Conservation (phyloP, 345 rosid species). For the Euphorbia lathyris region DNA sequence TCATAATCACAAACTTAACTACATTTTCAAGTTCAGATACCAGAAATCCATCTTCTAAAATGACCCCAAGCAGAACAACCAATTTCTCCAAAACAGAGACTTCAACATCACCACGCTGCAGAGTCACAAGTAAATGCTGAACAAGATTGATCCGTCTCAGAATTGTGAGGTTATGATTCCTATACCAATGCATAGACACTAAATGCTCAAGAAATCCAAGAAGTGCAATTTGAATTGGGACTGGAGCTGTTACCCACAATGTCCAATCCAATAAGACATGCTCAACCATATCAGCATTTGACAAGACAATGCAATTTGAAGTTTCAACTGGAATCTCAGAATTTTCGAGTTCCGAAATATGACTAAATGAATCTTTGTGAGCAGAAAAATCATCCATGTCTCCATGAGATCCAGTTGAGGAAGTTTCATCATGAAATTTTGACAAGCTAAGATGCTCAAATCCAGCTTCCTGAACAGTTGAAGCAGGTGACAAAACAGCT, state of each 20-base stretch:
- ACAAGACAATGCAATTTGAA: slow-evolving; percentile 94
- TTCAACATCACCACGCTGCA: slow-evolving; percentile 99
- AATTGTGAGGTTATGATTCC: slow-evolving; percentile 95
- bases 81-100: slow-evolving; percentile 93
- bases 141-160: slow-evolving; percentile 94
- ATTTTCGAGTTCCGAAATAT: slow-evolving; percentile 90
- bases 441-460: slow-evolving; percentile 77
- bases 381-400: slow-evolving; percentile 95
- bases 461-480: slow-evolving; percentile 57
- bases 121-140: slow-evolving; percentile 89
- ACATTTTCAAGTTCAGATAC: slow-evolving; percentile 95
- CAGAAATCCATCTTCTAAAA: slow-evolving; percentile 96
- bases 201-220: slow-evolving; percentile 96
- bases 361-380: slow-evolving; percentile 85
- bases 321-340: slow-evolving; percentile 76
- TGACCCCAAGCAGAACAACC: slow-evolving; percentile 95
- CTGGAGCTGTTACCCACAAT: slow-evolving; percentile 89
- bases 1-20: slow-evolving; percentile 93
- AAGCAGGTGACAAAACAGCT: slow-evolving; percentile 41
- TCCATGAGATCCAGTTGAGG: slow-evolving; percentile 88
- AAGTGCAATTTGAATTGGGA: slow-evolving; percentile 88
- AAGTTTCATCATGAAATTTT: slow-evolving; percentile 75
- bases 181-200: slow-evolving; percentile 99
- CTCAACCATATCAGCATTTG: slow-evolving; percentile 98
- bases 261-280: slow-evolving; percentile 99